Evolutionary conservation across 305 asterid species (phyloP), one percentile per base, ranked within the genome.

Genomic region (Solanum hybrid): DNA sequence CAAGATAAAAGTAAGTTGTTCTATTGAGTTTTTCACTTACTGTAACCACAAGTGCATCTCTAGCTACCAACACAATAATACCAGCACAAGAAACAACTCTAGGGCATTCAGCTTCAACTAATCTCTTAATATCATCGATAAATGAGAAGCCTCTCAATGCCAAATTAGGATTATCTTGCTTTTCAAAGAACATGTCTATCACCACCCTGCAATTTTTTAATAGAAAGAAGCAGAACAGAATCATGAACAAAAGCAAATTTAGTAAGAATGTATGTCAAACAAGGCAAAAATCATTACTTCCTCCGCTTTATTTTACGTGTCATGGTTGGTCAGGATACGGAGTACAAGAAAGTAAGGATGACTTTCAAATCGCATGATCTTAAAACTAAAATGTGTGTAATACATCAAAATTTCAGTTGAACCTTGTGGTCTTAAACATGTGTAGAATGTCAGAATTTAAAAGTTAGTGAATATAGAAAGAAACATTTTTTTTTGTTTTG

Each of bases 81-180:
- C 95, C 98, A 6, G 97, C 96, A 86, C 97, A 96, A 4, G 98
- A 96, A 39, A 96, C 96, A 31, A 92, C 77, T 31, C 95, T 94
- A 5, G 95, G 96, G 92, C 98, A 96, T 69, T 93, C 95, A 1
- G 91, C 91, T 91, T 96, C 98, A 6, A 95, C 64, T 77, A 57
- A 92, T 51, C 89, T 81, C 90, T 96, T 94, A 74, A 94, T 92
- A 57, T 89, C 42, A 89, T 95, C 97, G 34, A 96, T 92, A 91
- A 96, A 95, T 77, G 86, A 94, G 46, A 94, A 96, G 2, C 95
- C 96, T 87, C 97, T 88, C 3, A 95, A 34, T 1, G 95, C 92
- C 87, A 20, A 94, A 90, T 95, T 96, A 3, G 98, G 96, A 9
- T 71, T 6, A 0, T 96, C 92, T 4, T 80, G 90, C 80, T 94